A percentile compares a stretch with the other conserved stretches of the same genome.
Evolutionary conservation across 208 protist species (phyloP).

Genomic region (Trypanosomatidae sp.): DNA sequence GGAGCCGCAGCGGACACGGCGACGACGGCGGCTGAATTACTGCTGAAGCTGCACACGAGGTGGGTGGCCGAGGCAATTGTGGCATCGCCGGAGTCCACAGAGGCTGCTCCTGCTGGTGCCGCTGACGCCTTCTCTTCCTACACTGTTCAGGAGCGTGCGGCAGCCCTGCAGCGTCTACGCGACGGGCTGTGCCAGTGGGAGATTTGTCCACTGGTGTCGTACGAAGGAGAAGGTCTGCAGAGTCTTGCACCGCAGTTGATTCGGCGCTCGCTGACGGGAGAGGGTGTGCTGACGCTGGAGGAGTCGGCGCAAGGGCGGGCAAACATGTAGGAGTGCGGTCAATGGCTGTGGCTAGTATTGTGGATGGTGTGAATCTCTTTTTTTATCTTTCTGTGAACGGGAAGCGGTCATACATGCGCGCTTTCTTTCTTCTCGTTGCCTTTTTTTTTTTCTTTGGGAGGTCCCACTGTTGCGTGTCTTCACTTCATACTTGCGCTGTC

Average conservation of each 20-base stretch:
- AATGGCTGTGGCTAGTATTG: no score
- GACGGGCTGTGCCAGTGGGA: slow-evolving; percentile 56
- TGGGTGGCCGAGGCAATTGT: slow-evolving; percentile 52
- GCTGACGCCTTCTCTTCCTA: slow-evolving; percentile 3
- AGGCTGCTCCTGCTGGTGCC: background rate
- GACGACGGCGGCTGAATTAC: slow-evolving; percentile 77
- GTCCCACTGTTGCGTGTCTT: no score
- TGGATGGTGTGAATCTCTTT: no score
- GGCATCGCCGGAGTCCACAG: slow-evolving; percentile 4
- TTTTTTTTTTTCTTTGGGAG: no score
- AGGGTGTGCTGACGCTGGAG: slow-evolving; percentile 25
- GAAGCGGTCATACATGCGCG: no score
- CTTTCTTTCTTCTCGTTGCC: no score
- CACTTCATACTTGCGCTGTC: no score
- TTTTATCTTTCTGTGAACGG: no score
- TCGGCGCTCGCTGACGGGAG: slow-evolving; percentile 23
- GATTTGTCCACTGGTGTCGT: slow-evolving; percentile 92
- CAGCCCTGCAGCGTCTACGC: slow-evolving; percentile 38
- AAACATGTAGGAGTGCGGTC: no score
- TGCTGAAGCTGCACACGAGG: slow-evolving; percentile 62
- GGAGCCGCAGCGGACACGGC: slow-evolving; percentile 80
- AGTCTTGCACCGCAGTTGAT: slow-evolving; percentile 31
- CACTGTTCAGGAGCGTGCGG: slow-evolving; percentile 8
- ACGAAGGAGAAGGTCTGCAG: slow-evolving; percentile 88
- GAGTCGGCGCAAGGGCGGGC: no score